A percentile compares a stretch with the other conserved stretches of the same genome.
These are phyloP conservation scores for Rhodotorula sp. DNA, from an alignment of 1,284 basidiomycete genomes.

Conservation along the genomic window DNA sequence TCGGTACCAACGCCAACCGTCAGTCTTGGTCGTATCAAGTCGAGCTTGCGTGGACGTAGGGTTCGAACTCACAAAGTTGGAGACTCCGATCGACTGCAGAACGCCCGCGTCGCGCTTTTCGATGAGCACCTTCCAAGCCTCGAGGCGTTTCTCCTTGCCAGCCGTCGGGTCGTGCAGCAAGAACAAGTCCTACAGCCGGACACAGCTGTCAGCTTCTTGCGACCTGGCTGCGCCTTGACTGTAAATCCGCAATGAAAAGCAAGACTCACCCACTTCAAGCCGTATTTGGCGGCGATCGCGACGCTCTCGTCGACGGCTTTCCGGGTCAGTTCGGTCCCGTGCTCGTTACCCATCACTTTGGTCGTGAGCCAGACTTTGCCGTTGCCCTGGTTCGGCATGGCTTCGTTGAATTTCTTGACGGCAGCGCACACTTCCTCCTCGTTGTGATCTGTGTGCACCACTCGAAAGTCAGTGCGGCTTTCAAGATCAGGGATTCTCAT, in stretches of 20 bases:
- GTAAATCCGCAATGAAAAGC: conserved; percentile 18
- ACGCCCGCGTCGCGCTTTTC: conserved; percentile 63
- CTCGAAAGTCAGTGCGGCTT: neutral
- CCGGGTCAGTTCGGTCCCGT: conserved; percentile 33
- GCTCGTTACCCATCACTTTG: conserved; percentile 43
- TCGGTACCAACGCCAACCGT: neutral
- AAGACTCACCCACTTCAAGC: conserved; percentile 52
- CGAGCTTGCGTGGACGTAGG: conserved; percentile 44
- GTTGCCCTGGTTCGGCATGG: conserved; percentile 50
- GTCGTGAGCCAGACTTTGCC: conserved; percentile 63
- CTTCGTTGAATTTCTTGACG: conserved; percentile 53
- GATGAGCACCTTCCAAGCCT: conserved; percentile 63
- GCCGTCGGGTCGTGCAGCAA: conserved; percentile 69
- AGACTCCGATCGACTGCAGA: conserved; percentile 69
- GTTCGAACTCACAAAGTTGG: conserved; percentile 57
- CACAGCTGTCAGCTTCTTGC: neutral
- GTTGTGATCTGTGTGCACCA: conserved; percentile 52
- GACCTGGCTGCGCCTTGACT: no score
- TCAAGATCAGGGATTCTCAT: neutral
- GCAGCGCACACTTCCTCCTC: conserved; percentile 63
- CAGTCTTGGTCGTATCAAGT: conserved; percentile 47
- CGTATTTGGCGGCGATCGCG: conserved; percentile 25
- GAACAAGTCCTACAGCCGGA: conserved; percentile 61
- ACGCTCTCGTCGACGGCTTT: conserved; percentile 42
- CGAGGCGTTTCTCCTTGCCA: conserved; percentile 60